phyloP scores from a whole-genome alignment of 768 basidiomycete genomes.

The Tubosaeta sp. region DNA sequence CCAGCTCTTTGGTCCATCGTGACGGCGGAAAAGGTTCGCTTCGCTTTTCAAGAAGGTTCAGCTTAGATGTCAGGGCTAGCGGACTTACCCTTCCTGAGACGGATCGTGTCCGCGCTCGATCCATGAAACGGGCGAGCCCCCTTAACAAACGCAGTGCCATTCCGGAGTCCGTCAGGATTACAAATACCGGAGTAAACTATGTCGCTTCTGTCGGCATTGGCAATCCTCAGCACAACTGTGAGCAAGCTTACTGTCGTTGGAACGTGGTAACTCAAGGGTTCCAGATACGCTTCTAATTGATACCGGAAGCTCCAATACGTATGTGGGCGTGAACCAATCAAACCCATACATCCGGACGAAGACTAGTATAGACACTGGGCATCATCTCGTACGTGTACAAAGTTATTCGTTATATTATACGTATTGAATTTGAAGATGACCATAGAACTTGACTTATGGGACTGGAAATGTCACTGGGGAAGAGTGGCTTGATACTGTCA shows the following conservation, averaged over 20 bases:
- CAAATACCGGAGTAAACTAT: conserved; percentile 25
- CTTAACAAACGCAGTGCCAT: conserved; percentile 5
- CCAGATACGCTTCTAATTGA: conserved; percentile 27
- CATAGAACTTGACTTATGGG: neutral
- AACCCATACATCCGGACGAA: conserved; percentile 9
- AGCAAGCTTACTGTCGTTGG: neutral
- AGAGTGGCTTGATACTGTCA: neutral
- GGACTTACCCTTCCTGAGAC: conserved; percentile 5
- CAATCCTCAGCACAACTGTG: conserved; percentile 23
- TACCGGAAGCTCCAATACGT: conserved; percentile 30
- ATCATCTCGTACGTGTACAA: neutral
- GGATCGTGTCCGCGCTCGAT: conserved; percentile 20
- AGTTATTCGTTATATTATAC: neutral
- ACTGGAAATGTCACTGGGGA: neutral
- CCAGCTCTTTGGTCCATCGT: neutral
- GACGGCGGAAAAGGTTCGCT: neutral
- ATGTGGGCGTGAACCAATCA: conserved; percentile 17
- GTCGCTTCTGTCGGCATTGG: conserved; percentile 28
- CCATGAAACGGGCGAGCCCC: conserved; percentile 2
- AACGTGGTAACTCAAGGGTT: neutral
- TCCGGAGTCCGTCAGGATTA: conserved; percentile 1
- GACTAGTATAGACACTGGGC: conserved; percentile 14
- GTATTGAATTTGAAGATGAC: neutral
- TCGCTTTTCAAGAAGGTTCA: neutral
- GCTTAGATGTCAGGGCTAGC: neutral